Evolutionary conservation across 2,329 filamentous ascomycete species (phyloP).

Genomic region (Juglanconis oblonga): DNA sequence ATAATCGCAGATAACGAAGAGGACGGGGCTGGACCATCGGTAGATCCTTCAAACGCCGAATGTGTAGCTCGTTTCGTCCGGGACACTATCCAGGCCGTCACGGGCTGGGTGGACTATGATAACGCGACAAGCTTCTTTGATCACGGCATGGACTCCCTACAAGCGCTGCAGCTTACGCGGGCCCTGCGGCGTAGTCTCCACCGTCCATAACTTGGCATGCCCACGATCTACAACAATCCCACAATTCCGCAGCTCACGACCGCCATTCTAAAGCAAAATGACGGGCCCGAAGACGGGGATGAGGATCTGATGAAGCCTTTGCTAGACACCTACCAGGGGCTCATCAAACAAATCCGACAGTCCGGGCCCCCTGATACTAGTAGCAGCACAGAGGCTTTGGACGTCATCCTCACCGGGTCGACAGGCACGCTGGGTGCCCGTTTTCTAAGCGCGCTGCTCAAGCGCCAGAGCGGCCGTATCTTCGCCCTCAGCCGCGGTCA

Average conservation of each 20-base stretch:
- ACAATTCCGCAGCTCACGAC: constrained; percentile 19
- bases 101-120: constrained; percentile 5
- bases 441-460: neutral
- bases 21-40: neutral
- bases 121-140: constrained; percentile 18
- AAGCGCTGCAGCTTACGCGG: constrained; percentile 19
- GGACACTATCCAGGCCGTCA: neutral
- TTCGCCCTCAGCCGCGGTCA: constrained; percentile 1
- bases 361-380: neutral
- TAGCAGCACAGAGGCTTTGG: neutral
- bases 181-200: constrained; percentile 13
- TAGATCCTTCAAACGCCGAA: neutral
- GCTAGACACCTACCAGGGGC: neutral
- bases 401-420: constrained; percentile 28
- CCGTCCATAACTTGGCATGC: constrained; percentile 11
- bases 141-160: constrained; percentile 19
- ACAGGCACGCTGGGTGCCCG: constrained; percentile 8
- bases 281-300: neutral
- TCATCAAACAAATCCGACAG: neutral
- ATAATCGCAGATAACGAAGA: neutral
- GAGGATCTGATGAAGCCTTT: neutral
- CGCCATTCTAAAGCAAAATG: constrained; percentile 22
- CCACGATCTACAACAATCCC: constrained; percentile 22
- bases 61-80: neutral
- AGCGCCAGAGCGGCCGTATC: neutral